Evolutionary conservation across 805 yeast species (phyloP).

Genomic region (Blastobotrys chiropterorum): DNA sequence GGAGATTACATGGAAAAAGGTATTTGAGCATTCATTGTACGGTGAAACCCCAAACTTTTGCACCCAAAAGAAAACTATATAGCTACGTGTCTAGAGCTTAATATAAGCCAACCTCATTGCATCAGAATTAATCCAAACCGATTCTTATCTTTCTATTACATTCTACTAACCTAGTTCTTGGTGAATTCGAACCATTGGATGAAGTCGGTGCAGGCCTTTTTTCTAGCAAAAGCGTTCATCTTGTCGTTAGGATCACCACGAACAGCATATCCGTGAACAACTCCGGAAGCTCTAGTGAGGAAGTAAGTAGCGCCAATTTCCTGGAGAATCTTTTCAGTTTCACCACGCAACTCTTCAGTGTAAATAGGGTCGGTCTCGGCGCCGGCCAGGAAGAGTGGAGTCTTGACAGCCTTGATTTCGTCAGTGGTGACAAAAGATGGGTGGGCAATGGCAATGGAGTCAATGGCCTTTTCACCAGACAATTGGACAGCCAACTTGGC

Average conservation of each 20-base stretch:
- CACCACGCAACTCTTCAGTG: conserved; percentile 54
- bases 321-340: conserved; percentile 53
- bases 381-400: conserved; percentile 64
- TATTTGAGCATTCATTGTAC: conserved; percentile 16
- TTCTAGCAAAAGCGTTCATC: conserved; percentile 54
- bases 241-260: conserved; percentile 65
- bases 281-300: conserved; percentile 56
- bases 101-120: no score
- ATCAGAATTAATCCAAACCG: no score
- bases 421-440: conserved; percentile 68
- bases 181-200: conserved; percentile 20
- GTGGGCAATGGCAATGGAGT: conserved; percentile 71
- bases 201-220: conserved; percentile 43
- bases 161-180: no score
- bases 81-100: no score
- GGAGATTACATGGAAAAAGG: conserved; percentile 16
- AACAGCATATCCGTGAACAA: conserved; percentile 70
- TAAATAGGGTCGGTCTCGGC: conserved; percentile 67
- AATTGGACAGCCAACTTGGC: conserved; percentile 62
- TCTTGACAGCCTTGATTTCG: conserved; percentile 54
- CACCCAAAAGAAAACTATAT: not conserved
- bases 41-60: conserved; percentile 17
- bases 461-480: conserved; percentile 34
- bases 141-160: no score
- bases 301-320: conserved; percentile 52